Base-by-base conservation (phyloP, 139 green algal species). In the Pseudopediastrum boryanum region DNA sequence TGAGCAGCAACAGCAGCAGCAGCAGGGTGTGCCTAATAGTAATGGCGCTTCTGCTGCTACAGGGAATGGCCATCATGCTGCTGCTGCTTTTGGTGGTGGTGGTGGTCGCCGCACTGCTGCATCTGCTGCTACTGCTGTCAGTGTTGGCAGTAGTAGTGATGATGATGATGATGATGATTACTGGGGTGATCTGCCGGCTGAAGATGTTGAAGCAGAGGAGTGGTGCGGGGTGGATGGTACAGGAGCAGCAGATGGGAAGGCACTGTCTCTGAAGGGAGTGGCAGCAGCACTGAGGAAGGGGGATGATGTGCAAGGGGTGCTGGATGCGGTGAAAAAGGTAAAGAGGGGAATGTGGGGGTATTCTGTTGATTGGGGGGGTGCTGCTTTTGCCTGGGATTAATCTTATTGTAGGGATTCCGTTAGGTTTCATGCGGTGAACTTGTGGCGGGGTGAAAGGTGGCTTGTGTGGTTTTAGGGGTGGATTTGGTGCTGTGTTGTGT, bases 271-370 rank as follows among this genome's bases (percentile, higher is more conserved):
- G 75, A 77, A 78, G 51, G 31, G 72, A 10, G 51, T 91, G 51
- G 83, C 83, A 10, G 82, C 78, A 7, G 86, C 86, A 50, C 77
- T 93, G 46, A 71, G 83, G 25, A 92, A 92, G 61, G 48, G 68
- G 23, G 91, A 95, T 23, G 88, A 95, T 33, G 83, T 83, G 39
- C 58, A 78, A 16, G 88, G 46, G 2, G 85, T 89, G 67, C 76
- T 95, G 25, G 73, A 58, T 36, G 91, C 89, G 12, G 78, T 95
- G 50, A 42, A 12, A 3, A 42, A 58, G 29, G 62, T 89, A 6
- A 81, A 78, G 39, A 80, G 66, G 0, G 75, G 5, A 6, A 12
- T 33, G 8, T 10, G 36, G 21, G 0, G 43, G 66, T 29, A 23
- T n/a, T n/a, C n/a, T n/a, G n/a, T n/a, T n/a, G n/a, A n/a, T n/a